Evolutionary conservation across 2,329 filamentous ascomycete genomes (phyloP), one percentile per base, ranked within the genome.

Genomic region (Neurospora crassa): DNA sequence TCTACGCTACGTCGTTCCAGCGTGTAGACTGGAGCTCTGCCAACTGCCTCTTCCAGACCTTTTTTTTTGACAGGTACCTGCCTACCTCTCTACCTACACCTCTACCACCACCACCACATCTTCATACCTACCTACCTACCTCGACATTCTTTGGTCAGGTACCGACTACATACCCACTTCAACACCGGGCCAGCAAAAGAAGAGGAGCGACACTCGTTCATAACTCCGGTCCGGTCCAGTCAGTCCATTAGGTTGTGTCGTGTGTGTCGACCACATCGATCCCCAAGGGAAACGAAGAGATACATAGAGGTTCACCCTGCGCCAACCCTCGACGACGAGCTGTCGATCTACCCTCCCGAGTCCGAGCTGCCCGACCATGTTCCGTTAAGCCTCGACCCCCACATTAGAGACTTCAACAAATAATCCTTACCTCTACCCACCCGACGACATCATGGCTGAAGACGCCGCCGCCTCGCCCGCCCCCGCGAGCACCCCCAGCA

Each of bases 371-470:
- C 73, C 71, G 78, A 80, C 76, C 72, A 81, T 81, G 80, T 79
- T 77, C 76, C 77, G 77, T 75, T 73, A 76, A 76, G 76, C 77
- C 67, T 77, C 76, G 68, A 74, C 79, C 79, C 73, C 53, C 14
- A 18, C 14, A 18, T 63, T 63, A 79, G 76, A 69, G 72, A 75
- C 75, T 72, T 70, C 76, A 77, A 75, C 79, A 84, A 81, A 77
- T 8, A 34, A 29, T 63, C 34, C 16, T 14, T 59, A 59, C 34
- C 34, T 37, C 53, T 59, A 59, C 34, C 34, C 7, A 37, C 24
- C 53, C 24, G 7, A 63, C 24, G 7, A 63, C 53, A 63, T 63
- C 53, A 87, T 85, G 85, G 83, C 83, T 82, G 83, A 86, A 82
- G 80, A 80, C 77, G 80, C 80, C 78, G 79, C 80, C 78, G 79